A percentile compares a stretch with the other conserved stretches of the same genome.
These are phyloP conservation scores for Przewalskia tangutica DNA, from an alignment of 257 asterid genomes.

Conservation along the genomic window DNA sequence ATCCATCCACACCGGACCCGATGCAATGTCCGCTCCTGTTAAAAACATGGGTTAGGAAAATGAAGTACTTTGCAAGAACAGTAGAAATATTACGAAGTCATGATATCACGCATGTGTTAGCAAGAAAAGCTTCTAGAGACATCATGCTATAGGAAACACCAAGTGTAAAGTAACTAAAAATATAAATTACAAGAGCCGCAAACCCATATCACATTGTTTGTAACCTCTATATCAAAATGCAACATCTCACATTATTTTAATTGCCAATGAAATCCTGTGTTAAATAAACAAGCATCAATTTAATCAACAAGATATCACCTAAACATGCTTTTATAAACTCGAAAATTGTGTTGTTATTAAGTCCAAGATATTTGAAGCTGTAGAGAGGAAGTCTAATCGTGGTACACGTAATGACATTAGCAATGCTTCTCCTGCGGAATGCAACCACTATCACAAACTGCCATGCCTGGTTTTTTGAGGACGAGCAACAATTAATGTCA, in stretches of 20 bases:
- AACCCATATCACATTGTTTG: background rate
- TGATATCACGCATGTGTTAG: background rate
- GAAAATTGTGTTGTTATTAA: background rate
- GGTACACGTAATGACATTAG: background rate
- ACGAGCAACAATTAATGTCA: background rate
- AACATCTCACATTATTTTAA: background rate
- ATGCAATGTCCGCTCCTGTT: slow-evolving; percentile 81
- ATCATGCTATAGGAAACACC: background rate
- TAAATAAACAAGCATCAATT: background rate
- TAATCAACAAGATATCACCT: background rate
- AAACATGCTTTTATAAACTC: background rate
- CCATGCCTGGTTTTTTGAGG: background rate
- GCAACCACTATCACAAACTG: background rate
- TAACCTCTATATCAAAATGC: background rate
- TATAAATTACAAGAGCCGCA: background rate
- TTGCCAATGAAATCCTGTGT: background rate
- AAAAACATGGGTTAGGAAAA: slow-evolving; percentile 10
- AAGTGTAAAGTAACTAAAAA: background rate
- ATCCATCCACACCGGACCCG: slow-evolving; percentile 98
- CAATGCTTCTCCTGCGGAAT: background rate
- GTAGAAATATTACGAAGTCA: background rate
- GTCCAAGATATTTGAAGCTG: slow-evolving; percentile 3
- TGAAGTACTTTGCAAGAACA: background rate
- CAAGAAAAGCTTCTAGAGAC: background rate
- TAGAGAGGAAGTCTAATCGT: background rate